phyloP scores from a whole-genome alignment of 108 stramenopile species.

The Skeletonema tropicum region DNA sequence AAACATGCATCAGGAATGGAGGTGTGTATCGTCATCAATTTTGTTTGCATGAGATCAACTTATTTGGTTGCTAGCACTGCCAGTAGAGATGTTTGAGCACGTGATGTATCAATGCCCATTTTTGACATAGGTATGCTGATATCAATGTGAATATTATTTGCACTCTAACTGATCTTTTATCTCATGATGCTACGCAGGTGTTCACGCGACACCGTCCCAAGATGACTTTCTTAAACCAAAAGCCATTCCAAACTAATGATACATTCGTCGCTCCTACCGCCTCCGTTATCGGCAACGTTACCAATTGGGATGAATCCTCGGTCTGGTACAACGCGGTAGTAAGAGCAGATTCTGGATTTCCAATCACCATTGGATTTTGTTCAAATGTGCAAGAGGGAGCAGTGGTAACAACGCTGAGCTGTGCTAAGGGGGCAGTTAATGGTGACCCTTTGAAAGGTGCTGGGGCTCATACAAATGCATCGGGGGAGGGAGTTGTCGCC shows the following conservation, averaged over 20 bases:
- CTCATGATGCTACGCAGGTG: constrained; percentile 47
- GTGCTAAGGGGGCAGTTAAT: constrained; percentile 52
- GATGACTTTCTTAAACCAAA: constrained; percentile 75
- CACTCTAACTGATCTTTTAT: constrained; percentile 3
- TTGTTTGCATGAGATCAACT: not conserved
- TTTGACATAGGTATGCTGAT: constrained; percentile 1
- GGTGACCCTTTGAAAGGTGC: constrained; percentile 46
- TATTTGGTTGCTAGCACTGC: not conserved
- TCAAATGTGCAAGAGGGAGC: constrained; percentile 91
- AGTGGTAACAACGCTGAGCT: constrained; percentile 78
- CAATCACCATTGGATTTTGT: constrained; percentile 84
- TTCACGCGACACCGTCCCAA: constrained; percentile 87
- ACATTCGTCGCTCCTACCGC: constrained; percentile 97
- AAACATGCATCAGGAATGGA: constrained; percentile 62
- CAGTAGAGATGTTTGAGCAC: not conserved
- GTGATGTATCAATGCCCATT: not conserved
- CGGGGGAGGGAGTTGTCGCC: constrained; percentile 40
- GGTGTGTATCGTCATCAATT: constrained; percentile 37
- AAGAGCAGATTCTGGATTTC: constrained; percentile 85
- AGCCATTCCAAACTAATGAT: constrained; percentile 87
- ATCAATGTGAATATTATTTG: not conserved
- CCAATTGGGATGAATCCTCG: constrained; percentile 92
- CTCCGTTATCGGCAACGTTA: constrained; percentile 96
- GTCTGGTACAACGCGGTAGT: constrained; percentile 98
- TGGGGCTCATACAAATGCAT: constrained; percentile 27